phyloP scores from a whole-genome alignment of 1,284 basidiomycete species.

The Ustilago hordei region DNA sequence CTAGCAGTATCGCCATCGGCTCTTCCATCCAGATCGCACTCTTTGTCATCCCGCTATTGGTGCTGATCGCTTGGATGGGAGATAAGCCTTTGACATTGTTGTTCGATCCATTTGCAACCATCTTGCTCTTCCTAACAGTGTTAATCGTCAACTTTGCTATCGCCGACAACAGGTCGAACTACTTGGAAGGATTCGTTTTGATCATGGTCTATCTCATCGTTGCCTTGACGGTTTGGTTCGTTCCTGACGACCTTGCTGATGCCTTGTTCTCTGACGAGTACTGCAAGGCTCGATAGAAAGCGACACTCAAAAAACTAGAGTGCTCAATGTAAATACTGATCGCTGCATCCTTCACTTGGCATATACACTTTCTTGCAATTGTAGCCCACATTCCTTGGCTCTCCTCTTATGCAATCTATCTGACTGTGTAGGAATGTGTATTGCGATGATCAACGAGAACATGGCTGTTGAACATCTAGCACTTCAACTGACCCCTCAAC shows the following conservation, averaged over 20 bases:
- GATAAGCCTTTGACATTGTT: slow-evolving; percentile 58
- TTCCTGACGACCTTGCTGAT: slow-evolving; percentile 47
- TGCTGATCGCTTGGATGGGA: slow-evolving; percentile 63
- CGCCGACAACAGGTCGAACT: slow-evolving; percentile 59
- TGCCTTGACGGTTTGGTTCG: slow-evolving; percentile 56
- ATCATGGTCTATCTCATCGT: slow-evolving; percentile 60
- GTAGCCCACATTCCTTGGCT: neutral
- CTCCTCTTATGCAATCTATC: no score
- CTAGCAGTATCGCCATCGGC: slow-evolving; percentile 60
- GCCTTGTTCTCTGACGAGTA: slow-evolving; percentile 37
- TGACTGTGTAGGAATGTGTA: neutral
- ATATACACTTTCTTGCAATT: neutral
- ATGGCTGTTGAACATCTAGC: neutral
- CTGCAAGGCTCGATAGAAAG: slow-evolving; percentile 16
- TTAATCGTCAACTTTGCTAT: slow-evolving; percentile 62
- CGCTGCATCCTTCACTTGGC: neutral
- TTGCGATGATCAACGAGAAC: neutral
- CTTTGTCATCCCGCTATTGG: slow-evolving; percentile 62
- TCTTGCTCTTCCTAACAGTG: slow-evolving; percentile 58
- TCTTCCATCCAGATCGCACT: slow-evolving; percentile 63
- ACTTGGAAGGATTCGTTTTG: slow-evolving; percentile 58
- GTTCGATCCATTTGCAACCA: slow-evolving; percentile 62
- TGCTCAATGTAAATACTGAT: slow-evolving; percentile 8
- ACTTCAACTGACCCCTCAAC: slow-evolving; percentile 71
- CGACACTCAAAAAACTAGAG: neutral